Percentiles rank a stretch among this genome's conserved stretches.
These are phyloP conservation scores for Fusarium sp. DNA, from an alignment of 2,329 filamentous ascomycete genomes.

Conservation along the genomic window DNA sequence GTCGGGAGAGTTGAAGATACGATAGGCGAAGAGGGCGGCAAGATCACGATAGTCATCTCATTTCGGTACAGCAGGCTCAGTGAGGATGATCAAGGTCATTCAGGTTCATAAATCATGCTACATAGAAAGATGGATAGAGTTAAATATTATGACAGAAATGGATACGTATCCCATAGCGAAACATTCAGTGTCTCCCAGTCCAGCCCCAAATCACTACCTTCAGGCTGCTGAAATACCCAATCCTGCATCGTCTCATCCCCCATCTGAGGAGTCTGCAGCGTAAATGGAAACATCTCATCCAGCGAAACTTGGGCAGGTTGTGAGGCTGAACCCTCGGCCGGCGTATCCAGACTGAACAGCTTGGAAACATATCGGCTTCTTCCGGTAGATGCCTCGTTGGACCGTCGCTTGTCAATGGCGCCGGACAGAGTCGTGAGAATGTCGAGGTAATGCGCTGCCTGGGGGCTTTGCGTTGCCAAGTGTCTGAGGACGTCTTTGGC, in stretches of 20 bases:
- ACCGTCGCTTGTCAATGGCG: conserved; percentile 54
- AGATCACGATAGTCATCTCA: background rate
- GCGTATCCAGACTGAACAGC: conserved; percentile 36
- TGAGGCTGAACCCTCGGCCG: background rate
- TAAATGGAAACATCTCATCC: background rate
- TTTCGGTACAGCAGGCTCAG: background rate
- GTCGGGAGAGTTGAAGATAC: background rate
- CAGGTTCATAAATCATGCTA: background rate
- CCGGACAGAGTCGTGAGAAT: conserved; percentile 64
- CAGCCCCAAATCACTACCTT: conserved; percentile 37
- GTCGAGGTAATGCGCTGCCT: conserved; percentile 69
- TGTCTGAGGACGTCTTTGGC: conserved; percentile 64
- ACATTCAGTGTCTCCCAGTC: conserved; percentile 47
- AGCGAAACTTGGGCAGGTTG: background rate
- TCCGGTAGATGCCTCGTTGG: conserved; percentile 33
- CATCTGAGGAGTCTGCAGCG: background rate
- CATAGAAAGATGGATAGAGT: background rate
- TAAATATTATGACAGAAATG: conserved; percentile 37
- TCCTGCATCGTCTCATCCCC: conserved; percentile 23
- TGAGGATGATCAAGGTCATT: background rate
- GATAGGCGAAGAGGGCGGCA: too few species aligned
- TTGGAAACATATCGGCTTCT: conserved; percentile 45
- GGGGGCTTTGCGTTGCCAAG: conserved; percentile 64
- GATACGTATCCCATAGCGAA: conserved; percentile 46
- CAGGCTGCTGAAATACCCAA: conserved; percentile 36